A percentile compares a stretch with the other conserved stretches of the same genome.
phyloP scores from a whole-genome alignment of 306 rosid species.

The Quercus suber region DNA sequence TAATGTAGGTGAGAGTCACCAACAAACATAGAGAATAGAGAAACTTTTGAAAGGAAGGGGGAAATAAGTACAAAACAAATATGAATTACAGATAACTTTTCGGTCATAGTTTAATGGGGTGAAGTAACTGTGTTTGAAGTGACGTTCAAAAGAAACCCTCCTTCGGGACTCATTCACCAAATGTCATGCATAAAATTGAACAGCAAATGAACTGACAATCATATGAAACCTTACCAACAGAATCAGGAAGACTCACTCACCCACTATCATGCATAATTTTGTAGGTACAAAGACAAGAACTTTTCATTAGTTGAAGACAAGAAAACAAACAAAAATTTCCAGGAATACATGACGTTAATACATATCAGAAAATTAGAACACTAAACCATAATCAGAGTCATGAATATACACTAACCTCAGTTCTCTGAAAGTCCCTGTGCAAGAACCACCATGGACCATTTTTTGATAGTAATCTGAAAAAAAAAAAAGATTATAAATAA shows the following conservation, averaged over 20 bases:
- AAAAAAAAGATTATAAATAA: background rate
- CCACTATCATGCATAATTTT: background rate
- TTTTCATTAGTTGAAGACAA: background rate
- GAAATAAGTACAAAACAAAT: background rate
- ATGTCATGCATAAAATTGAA: background rate
- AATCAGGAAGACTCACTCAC: background rate
- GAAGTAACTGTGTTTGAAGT: background rate
- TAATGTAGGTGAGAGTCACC: background rate
- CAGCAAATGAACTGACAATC: background rate
- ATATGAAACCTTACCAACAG: background rate
- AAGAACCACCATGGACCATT: constrained; percentile 96
- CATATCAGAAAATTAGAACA: background rate
- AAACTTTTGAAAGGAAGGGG: background rate
- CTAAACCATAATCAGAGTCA: background rate
- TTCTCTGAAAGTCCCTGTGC: constrained; percentile 47
- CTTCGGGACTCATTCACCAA: background rate
- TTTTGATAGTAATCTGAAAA: constrained; percentile 67
- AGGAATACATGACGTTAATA: background rate
- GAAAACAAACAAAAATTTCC: background rate
- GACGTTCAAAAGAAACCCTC: background rate
- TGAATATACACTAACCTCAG: constrained; percentile 43
- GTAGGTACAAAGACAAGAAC: background rate
- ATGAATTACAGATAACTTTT: background rate
- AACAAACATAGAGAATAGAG: background rate
- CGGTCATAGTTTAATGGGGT: background rate